Evolutionary conservation across 148 eudicot genomes (phyloP).

Genomic region (Persicaria maculosa): DNA sequence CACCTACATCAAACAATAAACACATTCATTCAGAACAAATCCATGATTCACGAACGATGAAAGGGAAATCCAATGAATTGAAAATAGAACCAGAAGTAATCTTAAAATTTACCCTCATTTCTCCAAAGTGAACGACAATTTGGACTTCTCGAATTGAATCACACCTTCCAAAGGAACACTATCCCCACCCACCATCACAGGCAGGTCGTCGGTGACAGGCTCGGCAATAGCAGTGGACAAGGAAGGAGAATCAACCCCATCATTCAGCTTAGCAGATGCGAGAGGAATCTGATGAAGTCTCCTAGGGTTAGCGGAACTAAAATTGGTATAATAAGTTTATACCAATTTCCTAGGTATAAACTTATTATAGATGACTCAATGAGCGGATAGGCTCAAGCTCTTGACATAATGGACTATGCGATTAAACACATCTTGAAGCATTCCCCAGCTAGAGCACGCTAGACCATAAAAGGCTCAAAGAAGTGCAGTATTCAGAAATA

Average conservation of each 20-base stretch:
- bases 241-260: slow-evolving; percentile 20
- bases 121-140: slow-evolving; percentile 34
- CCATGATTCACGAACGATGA: too few species aligned
- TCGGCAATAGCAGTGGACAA: slow-evolving; percentile 13
- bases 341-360: too few species aligned
- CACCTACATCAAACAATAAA: slow-evolving; percentile 31
- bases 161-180: slow-evolving; percentile 86
- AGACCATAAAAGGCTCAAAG: slow-evolving; percentile 14
- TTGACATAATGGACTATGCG: slow-evolving; percentile 15
- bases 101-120: slow-evolving; percentile 64
- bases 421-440: slow-evolving; percentile 40
- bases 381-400: slow-evolving; percentile 9
- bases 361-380: background rate
- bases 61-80: background rate
- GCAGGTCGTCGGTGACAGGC: slow-evolving; percentile 8
- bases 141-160: slow-evolving; percentile 75
- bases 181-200: slow-evolving; percentile 50
- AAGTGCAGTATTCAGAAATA: background rate
- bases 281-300: slow-evolving; percentile 13
- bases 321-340: slow-evolving; percentile 2
- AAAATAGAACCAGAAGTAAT: background rate
- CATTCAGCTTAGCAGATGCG: slow-evolving; percentile 16
- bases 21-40: background rate
- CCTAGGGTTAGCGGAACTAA: slow-evolving; percentile 9
- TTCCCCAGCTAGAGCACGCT: slow-evolving; percentile 25